Evolutionary conservation across 1,139 yeast genomes (phyloP).

Genomic region (Hyphopichia burtonii): DNA sequence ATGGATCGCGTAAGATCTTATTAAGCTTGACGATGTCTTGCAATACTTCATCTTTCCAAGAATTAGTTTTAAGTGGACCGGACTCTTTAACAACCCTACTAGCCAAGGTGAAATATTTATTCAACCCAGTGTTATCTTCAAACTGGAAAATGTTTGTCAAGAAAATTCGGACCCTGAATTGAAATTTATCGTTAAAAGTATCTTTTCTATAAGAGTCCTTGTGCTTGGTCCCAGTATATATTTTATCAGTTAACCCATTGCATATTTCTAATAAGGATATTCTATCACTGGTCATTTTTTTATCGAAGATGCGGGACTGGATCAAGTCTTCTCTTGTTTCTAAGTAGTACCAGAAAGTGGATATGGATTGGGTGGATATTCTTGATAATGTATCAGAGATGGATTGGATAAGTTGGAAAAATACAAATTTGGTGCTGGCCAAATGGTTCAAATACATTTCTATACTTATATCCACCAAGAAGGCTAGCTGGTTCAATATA

Average conservation of each 20-base stretch:
- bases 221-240: constrained; percentile 14
- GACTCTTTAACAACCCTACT: constrained; percentile 25
- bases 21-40: constrained; percentile 34
- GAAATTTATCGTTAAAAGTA: constrained; percentile 38
- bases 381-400: constrained; percentile 21
- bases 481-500: constrained; percentile 17
- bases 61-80: constrained; percentile 15
- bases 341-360: constrained; percentile 37
- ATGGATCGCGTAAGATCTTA: constrained; percentile 38
- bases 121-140: constrained; percentile 49
- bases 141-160: constrained; percentile 33
- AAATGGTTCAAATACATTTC: constrained; percentile 12
- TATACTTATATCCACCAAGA: constrained; percentile 25
- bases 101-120: constrained; percentile 37
- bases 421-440: constrained; percentile 18
- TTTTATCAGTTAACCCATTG: constrained; percentile 36
- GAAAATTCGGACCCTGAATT: constrained; percentile 36
- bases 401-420: constrained; percentile 21
- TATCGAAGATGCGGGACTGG: constrained; percentile 23
- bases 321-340: constrained; percentile 30
- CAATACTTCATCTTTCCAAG: constrained; percentile 26
- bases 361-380: constrained; percentile 20
- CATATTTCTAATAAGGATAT: constrained; percentile 40
- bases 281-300: constrained; percentile 32
- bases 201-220: constrained; percentile 36